Evolutionary conservation across 2,329 filamentous ascomycete species (phyloP), one percentile per base, ranked within the genome.

Genomic region (Phialemonium atrogriseum): DNA sequence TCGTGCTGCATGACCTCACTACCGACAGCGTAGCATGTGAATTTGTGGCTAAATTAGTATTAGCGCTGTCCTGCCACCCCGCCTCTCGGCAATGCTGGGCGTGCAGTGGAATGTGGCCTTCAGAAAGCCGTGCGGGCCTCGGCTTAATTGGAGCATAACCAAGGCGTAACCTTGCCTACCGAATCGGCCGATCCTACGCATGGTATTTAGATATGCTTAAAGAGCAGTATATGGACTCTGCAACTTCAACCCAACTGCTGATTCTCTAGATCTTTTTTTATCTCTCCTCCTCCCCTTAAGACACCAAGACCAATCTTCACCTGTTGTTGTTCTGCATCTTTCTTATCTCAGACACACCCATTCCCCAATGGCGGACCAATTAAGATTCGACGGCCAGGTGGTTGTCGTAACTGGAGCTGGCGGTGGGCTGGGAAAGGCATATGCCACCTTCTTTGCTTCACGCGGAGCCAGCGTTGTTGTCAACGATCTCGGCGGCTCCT

Each of bases 401-500:
- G 84, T 88, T 49, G 84, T 94, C 45, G 79, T 94, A 45, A 94
- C 85, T 28, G 86, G 85, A 49, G 84, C 84, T 41, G 85, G 85
- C 42, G 84, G 82, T 58, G 85, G 85, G 43, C 62, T 91, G 35
- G 84, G 84, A 44, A 84, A 80, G 61, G 79, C 80, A 55, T 93
- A 93, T 62, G 81, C 83, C 46, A 66, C 80, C 38, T 96, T 94
- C 70, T 96, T 94, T 55, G 91, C 75, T 36, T 87, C 84, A 35
- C 78, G 89, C 54, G 91, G 91, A 51, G 91, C 55, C 43, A 56
- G 53, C 47, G 55, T 59, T 16, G 89, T 98, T 28, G 91, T 98
- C 49, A 98, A 98, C 60, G 91, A 98, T 56, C 73, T 96, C 31
- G 91, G 91, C 41, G 85, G 77, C 30, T 91, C 87, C 27, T 88